These are phyloP conservation scores for Bassia scoparia DNA, from an alignment of 148 eudicot species.

Conservation along the genomic window DNA sequence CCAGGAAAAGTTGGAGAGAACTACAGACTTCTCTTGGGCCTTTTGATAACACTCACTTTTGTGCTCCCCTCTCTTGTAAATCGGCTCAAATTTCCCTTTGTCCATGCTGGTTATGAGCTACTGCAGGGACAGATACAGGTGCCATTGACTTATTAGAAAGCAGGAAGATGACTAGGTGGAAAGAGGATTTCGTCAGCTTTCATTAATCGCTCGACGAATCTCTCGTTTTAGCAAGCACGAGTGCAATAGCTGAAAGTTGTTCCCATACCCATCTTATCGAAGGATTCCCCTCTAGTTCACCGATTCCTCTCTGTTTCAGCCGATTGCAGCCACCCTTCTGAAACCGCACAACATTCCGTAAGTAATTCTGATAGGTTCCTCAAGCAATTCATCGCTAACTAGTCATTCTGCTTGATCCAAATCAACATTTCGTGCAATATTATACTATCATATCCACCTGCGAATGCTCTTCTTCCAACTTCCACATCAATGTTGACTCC, in stretches of 20 bases:
- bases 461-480: constrained; percentile 71
- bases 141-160: constrained; percentile 49
- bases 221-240: constrained; percentile 85
- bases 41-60: constrained; percentile 73
- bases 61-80: constrained; percentile 76
- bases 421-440: constrained; percentile 37
- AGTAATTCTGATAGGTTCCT: constrained; percentile 61
- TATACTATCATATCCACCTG: constrained; percentile 55
- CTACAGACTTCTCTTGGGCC: constrained; percentile 64
- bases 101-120: constrained; percentile 85
- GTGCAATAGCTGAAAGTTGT: constrained; percentile 94
- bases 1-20: constrained; percentile 44
- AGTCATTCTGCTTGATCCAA: constrained; percentile 47
- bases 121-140: constrained; percentile 85
- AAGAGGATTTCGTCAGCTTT: constrained; percentile 25
- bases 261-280: constrained; percentile 97
- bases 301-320: constrained; percentile 90
- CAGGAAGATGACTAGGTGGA: constrained; percentile 34
- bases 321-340: constrained; percentile 98
- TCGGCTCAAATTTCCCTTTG: constrained; percentile 63
- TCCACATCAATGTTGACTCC: constrained; percentile 55
- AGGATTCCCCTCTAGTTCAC: constrained; percentile 81
- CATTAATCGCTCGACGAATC: constrained; percentile 32
- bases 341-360: constrained; percentile 69
- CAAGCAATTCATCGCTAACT: constrained; percentile 45